Evolutionary conservation across 2,329 filamentous ascomycete genomes (phyloP).

Genomic region (Nemania sp.): DNA sequence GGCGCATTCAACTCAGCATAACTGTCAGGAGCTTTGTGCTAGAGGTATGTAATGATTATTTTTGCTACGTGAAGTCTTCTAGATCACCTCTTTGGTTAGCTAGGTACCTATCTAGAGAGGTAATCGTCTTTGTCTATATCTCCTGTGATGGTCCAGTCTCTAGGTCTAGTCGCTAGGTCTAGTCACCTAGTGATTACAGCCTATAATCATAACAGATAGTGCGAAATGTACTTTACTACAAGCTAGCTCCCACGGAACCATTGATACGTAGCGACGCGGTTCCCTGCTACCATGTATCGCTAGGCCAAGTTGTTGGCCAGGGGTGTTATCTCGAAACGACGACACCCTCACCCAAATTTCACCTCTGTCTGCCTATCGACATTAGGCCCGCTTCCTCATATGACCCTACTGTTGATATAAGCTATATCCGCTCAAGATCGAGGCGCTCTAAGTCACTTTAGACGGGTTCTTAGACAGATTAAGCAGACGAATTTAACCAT

Average conservation of each 20-base stretch:
- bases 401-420: not conserved
- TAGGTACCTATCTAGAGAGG: too few relatives aligned
- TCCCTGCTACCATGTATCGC: not conserved
- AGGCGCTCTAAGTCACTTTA: not conserved
- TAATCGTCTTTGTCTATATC: too few relatives aligned
- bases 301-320: not conserved
- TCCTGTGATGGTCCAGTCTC: too few relatives aligned
- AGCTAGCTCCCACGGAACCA: not conserved
- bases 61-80: too few relatives aligned
- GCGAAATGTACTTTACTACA: not conserved
- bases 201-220: not conserved
- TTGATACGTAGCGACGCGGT: not conserved
- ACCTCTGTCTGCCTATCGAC: not conserved
- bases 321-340: not conserved
- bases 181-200: too few relatives aligned
- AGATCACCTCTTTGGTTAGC: too few relatives aligned
- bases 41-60: too few relatives aligned
- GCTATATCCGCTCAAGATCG: not conserved
- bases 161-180: too few relatives aligned
- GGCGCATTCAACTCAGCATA: not conserved
- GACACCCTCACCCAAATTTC: not conserved
- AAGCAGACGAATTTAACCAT: too few relatives aligned
- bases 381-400: not conserved
- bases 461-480: not conserved
- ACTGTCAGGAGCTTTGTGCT: too few relatives aligned